These are phyloP conservation scores for Uronychia setigera DNA, from an alignment of 73 alveolate species.

Conservation along the genomic window DNA sequence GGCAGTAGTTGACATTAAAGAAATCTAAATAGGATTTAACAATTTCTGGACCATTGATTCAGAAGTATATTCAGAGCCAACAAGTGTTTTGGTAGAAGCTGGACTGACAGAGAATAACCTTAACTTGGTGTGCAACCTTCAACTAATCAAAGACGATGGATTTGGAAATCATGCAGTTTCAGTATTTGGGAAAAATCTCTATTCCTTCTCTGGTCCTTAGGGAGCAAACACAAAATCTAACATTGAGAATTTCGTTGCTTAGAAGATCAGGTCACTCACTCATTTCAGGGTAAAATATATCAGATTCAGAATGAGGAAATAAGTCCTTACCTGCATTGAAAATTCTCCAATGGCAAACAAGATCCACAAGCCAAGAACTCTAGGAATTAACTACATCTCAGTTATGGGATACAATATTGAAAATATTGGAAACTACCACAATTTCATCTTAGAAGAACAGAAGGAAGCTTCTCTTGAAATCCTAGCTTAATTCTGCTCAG, in stretches of 20 bases:
- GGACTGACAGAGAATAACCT: constrained; percentile 48
- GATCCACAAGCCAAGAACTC: constrained; percentile 19
- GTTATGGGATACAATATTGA: constrained; percentile 33
- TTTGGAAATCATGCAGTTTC: constrained; percentile 50
- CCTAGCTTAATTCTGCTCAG: constrained; percentile 36
- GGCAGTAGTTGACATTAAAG: constrained; percentile 33
- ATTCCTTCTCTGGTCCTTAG: constrained; percentile 11
- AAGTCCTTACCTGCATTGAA: constrained; percentile 47
- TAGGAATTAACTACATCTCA: constrained; percentile 49
- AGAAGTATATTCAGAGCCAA: constrained; percentile 62
- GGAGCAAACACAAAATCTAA: neutral
- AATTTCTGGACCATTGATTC: constrained; percentile 64
- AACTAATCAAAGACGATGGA: constrained; percentile 59
- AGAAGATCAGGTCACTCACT: constrained; percentile 16
- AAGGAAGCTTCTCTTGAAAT: constrained; percentile 53
- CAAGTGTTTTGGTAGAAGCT: constrained; percentile 58
- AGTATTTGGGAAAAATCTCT: constrained; percentile 47
- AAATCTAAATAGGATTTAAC: constrained; percentile 55
- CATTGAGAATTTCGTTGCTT: neutral
- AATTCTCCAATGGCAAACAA: constrained; percentile 50
- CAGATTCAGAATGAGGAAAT: constrained; percentile 53
- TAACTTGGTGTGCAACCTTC: constrained; percentile 18
- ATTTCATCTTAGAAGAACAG: constrained; percentile 16
- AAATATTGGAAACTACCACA: constrained; percentile 23
- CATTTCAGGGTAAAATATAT: constrained; percentile 37